phyloP scores from a whole-genome alignment of 352 stramenopile genomes.

The Phytophthora fragariae region DNA sequence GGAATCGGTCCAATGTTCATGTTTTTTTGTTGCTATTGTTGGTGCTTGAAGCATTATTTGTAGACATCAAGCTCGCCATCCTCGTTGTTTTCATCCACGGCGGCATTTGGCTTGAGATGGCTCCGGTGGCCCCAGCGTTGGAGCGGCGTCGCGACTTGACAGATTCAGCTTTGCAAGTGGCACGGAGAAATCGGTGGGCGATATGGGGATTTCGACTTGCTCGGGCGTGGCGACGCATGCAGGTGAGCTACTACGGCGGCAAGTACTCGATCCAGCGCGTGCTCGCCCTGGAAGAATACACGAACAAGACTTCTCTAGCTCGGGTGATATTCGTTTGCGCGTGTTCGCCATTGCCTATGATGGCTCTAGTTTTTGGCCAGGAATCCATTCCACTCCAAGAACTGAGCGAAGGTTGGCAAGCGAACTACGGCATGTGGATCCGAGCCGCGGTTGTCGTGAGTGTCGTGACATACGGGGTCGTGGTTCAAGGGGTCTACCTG shows the following conservation, averaged over 20 bases:
- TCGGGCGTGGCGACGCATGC: slow-evolving; percentile 11
- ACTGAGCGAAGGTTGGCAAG: slow-evolving; percentile 13
- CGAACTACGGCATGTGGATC: slow-evolving; percentile 31
- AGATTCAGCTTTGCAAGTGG: background rate
- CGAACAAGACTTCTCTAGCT: slow-evolving; percentile 5
- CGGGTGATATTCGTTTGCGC: slow-evolving; percentile 17
- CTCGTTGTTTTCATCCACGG: background rate
- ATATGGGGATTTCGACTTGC: background rate
- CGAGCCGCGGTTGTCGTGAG: slow-evolving; percentile 19
- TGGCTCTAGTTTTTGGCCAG: slow-evolving; percentile 17
- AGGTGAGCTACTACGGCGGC: slow-evolving; percentile 39
- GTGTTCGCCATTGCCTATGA: slow-evolving; percentile 23
- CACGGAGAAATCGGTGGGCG: background rate
- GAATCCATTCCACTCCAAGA: slow-evolving; percentile 34
- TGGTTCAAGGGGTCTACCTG: slow-evolving; percentile 25
- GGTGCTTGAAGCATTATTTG: background rate
- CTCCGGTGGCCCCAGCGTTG: background rate
- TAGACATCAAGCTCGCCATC: background rate
- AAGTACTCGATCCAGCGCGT: slow-evolving; percentile 38
- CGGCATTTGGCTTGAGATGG: background rate
- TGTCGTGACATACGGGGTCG: slow-evolving; percentile 17
- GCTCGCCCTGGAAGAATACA: slow-evolving; percentile 33
- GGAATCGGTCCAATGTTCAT: too few species aligned
- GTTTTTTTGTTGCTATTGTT: background rate
- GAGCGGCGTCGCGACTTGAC: background rate